phyloP scores from a whole-genome alignment of 176 grass and related monocot genomes.

The Carex parvula region DNA sequence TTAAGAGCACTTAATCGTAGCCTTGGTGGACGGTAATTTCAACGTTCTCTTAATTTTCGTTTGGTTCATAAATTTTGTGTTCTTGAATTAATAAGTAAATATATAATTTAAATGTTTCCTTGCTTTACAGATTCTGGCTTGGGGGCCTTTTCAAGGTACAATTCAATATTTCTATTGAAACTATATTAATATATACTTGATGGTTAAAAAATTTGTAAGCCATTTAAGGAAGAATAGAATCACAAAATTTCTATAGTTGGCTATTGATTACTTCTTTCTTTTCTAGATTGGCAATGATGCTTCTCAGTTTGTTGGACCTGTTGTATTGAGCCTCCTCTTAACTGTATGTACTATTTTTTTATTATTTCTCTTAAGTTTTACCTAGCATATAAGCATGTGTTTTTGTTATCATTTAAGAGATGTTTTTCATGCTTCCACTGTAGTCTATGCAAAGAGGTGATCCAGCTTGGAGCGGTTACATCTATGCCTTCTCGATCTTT shows the following conservation, averaged over 20 bases:
- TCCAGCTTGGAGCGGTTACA: constrained; percentile 80
- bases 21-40: constrained; percentile 65
- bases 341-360: constrained; percentile 44
- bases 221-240: background rate
- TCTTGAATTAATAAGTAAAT: constrained; percentile 14
- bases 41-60: background rate
- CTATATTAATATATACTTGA: background rate
- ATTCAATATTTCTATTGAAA: background rate
- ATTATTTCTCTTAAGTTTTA: constrained; percentile 12
- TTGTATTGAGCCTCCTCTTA: constrained; percentile 75
- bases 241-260: background rate
- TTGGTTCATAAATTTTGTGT: background rate
- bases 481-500: constrained; percentile 95
- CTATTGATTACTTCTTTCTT: no score
- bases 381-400: background rate
- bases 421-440: constrained; percentile 13
- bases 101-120: constrained; percentile 6
- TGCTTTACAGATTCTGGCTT: constrained; percentile 72
- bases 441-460: constrained; percentile 96
- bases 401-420: background rate
- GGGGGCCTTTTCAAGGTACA: constrained; percentile 93
- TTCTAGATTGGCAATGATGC: constrained; percentile 92
- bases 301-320: constrained; percentile 94
- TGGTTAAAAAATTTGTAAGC: background rate
- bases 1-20: constrained; percentile 84